Evolutionary conservation across 179 eudicot genomes (phyloP), one percentile per base, ranked within the genome.

Genomic region (Beta corolliflora): DNA sequence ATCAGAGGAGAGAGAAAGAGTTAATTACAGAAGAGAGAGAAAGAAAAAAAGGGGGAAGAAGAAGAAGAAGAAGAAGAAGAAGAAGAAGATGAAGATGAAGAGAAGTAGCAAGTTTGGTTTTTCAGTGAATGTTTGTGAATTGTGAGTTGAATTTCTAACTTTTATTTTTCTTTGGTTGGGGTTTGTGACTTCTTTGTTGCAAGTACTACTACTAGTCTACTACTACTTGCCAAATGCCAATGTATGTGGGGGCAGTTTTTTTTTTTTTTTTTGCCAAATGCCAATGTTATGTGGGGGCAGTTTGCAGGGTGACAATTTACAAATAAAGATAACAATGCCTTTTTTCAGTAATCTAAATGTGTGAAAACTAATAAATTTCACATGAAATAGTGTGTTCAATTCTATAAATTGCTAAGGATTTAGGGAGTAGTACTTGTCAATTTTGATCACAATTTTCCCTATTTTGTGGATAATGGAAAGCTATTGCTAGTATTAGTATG

Each of bases 91-190:
- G n/a, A n/a, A n/a, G n/a, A n/a, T n/a, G 31, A 15, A 13, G 53
- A 2, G 48, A 36, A 36, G 29, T 25, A 55, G 44, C 0, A 25
- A 25, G 29, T 56, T 50, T 4, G 11, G n/a, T 25, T 70, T 45
- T 55, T n/a, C n/a, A 45, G 41, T 52, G 70, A 63, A 45, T 31
- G 73, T 81, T 41, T 61, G 50, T 64, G 73, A 50, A 64, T 48
- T 31, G 29, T 25, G 29, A 25, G n/a, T n/a, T n/a, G n/a, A 25
- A 25, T 25, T 25, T 25, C 29, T 25, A 25, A 25, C 29, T n/a
- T 48, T 6, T 6, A 46, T 21, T 53, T 36, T 54, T 11, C 19
- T 74, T 77, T 4, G 23, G 67, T 44, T 54, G 46, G 21, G 45
- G 71, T 56, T 13, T 54, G 15, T 54, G 12, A 11, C n/a, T 59